phyloP scores from a whole-genome alignment of 176 grass and related monocot genomes.

The Avena eriantha region DNA sequence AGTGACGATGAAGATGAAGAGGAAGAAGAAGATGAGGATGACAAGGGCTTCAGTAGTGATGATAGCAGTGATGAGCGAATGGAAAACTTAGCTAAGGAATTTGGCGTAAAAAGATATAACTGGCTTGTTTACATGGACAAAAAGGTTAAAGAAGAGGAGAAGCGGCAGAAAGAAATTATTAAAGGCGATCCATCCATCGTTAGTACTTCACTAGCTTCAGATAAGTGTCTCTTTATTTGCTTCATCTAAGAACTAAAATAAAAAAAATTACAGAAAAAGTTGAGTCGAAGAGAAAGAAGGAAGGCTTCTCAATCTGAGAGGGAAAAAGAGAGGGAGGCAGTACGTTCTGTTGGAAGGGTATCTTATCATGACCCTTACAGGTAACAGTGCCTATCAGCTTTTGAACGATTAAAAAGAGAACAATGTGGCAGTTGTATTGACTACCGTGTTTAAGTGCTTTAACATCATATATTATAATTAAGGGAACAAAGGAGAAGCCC shows the following conservation, averaged over 20 bases:
- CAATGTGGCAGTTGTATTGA: constrained; percentile 16
- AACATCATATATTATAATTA: constrained; percentile 35
- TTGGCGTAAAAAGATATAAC: constrained; percentile 95
- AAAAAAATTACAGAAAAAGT: constrained; percentile 71
- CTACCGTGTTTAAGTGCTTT: constrained; percentile 12
- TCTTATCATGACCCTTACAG: constrained; percentile 94
- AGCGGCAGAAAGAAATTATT: constrained; percentile 88
- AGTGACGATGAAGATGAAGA: constrained; percentile 89
- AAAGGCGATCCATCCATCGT: constrained; percentile 96
- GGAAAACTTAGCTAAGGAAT: constrained; percentile 96
- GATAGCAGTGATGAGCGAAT: constrained; percentile 94
- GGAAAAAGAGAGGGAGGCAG: constrained; percentile 78
- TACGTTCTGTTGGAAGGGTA: constrained; percentile 67
- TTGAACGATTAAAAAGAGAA: constrained; percentile 15
- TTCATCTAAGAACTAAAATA: constrained; percentile 41
- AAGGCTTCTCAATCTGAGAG: constrained; percentile 96
- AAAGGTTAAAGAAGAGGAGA: constrained; percentile 95
- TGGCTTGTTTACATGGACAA: constrained; percentile 99
- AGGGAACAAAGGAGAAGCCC: constrained; percentile 94
- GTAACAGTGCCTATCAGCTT: constrained; percentile 41
- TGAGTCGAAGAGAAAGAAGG: constrained; percentile 97
- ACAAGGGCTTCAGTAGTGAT: constrained; percentile 95
- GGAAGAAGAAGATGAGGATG: constrained; percentile 73
- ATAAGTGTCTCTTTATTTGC: constrained; percentile 15
- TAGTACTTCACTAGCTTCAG: constrained; percentile 45